Base-by-base conservation (phyloP, 2,329 filamentous ascomycete species). In the Hortaea sp. region DNA sequence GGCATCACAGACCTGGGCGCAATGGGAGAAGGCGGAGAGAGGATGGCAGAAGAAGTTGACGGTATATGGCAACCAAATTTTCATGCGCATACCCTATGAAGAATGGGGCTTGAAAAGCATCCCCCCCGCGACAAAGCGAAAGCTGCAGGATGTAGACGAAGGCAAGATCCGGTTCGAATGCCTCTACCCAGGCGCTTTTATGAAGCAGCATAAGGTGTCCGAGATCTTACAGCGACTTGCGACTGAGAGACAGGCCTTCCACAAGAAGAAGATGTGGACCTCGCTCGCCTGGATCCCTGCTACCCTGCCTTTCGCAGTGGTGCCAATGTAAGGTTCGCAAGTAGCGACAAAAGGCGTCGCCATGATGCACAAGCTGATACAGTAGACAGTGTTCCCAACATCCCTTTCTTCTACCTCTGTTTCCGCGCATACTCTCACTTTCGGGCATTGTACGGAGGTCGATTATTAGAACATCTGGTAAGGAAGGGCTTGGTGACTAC, bases 71-170 rank as follows among this genome's bases (percentile, higher is more conserved):
- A 95, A 98, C 68, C 73, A 80, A 42, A 80, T 87, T 11, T 78
- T 98, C 50, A 82, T 86, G 57, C 80, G 87, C 52, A 94, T 98
- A 59, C 86, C 92, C 2, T 95, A 86, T 64, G 86, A 97, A 68
- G 92, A 98, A 82, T 98, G 92, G 92, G 88, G 87, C 0, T 75
- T 98, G 55, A 97, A 97, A 70, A 94, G 88, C 32, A 82, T 98
- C 44, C 92, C 92, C 39, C 83, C 89, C 20, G 73, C 94, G 56
- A 87, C 81, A 38, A 71, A 79, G 47, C 76, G 79, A 54, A 75
- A 81, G 48, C 75, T 78, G 55, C 71, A 77, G 42, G 80, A 85
- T 44, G 79, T 85, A 56, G 59, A 81, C 20, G 65, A 78, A 44
- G 78, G 77, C 34, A 74, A 76, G 53, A 76, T 80, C 43, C 80